Conservation (phyloP, 495 filamentous ascomycete genomes). For the Trichoderma reesei region DNA sequence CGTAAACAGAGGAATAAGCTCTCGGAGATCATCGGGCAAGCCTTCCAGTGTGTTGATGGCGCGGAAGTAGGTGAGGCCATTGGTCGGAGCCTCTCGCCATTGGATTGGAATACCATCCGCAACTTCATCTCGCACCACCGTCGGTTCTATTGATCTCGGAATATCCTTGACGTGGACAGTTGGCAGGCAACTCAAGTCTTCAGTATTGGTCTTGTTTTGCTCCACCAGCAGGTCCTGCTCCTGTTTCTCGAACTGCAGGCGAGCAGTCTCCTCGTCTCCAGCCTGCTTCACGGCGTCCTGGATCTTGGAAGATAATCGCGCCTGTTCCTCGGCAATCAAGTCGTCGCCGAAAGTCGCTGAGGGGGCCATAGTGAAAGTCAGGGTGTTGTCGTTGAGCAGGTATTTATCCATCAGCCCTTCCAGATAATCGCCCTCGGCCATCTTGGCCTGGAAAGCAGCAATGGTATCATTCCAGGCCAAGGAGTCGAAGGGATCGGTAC, state of each 20-base stretch:
- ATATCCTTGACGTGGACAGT: conserved; percentile 84
- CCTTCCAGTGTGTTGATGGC: conserved; percentile 70
- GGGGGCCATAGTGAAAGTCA: conserved; percentile 93
- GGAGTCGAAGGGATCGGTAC: conserved; percentile 80
- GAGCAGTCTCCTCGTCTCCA: conserved; percentile 61
- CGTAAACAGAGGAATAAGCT: conserved; percentile 82
- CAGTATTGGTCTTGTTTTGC: conserved; percentile 69
- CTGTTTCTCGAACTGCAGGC: conserved; percentile 54
- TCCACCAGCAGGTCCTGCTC: conserved; percentile 74
- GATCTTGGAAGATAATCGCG: conserved; percentile 61
- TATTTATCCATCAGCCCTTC: conserved; percentile 84
- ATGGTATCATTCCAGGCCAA: conserved; percentile 86
- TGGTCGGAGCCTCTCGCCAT: conserved; percentile 86
- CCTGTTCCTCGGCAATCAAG: conserved; percentile 66
- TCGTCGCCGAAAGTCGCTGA: conserved; percentile 60
- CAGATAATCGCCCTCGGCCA: conserved; percentile 64
- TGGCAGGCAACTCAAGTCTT: conserved; percentile 80
- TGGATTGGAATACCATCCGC: conserved; percentile 63
- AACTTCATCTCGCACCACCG: conserved; percentile 54
- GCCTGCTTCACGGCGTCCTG: conserved; percentile 54
- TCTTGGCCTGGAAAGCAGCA: conserved; percentile 62
- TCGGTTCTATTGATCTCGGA: conserved; percentile 61
- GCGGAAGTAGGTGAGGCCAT: conserved; percentile 92
- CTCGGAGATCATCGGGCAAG: conserved; percentile 74
- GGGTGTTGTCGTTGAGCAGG: conserved; percentile 69